phyloP scores from a whole-genome alignment of 2,329 filamentous ascomycete genomes.

The Talaromyces pinophilus region DNA sequence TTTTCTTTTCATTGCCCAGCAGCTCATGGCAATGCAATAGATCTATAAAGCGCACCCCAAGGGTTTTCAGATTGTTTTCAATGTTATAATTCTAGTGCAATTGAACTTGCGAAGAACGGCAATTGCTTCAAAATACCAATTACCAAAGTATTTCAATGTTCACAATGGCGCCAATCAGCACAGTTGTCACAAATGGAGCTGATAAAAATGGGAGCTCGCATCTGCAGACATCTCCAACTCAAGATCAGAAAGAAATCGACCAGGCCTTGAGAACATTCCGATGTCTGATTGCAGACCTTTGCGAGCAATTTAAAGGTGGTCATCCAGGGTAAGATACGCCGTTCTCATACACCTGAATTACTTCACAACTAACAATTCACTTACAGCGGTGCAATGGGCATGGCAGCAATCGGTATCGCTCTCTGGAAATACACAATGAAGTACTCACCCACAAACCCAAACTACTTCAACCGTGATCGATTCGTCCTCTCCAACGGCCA shows the following conservation, averaged over 20 bases:
- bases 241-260: constrained; percentile 34
- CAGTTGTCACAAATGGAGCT: not conserved
- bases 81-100: not conserved
- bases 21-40: not conserved
- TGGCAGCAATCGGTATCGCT: constrained; percentile 57
- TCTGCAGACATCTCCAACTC: not conserved
- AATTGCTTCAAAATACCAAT: not conserved
- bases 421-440: constrained; percentile 65
- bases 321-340: constrained; percentile 61
- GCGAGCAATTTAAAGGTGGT: constrained; percentile 68
- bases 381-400: constrained; percentile 57
- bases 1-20: not conserved
- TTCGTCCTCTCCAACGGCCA: constrained; percentile 66
- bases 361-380: not conserved
- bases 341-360: not conserved
- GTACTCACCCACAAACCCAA: constrained; percentile 57
- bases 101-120: not conserved
- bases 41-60: not conserved
- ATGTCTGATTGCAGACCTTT: constrained; percentile 66
- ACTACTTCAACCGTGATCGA: constrained; percentile 63
- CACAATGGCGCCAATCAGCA: not conserved
- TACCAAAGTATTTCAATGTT: not conserved
- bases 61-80: not conserved
- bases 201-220: not conserved
- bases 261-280: constrained; percentile 62